These are phyloP conservation scores for Candida piceae DNA, from an alignment of 805 yeast genomes.

Conservation along the genomic window DNA sequence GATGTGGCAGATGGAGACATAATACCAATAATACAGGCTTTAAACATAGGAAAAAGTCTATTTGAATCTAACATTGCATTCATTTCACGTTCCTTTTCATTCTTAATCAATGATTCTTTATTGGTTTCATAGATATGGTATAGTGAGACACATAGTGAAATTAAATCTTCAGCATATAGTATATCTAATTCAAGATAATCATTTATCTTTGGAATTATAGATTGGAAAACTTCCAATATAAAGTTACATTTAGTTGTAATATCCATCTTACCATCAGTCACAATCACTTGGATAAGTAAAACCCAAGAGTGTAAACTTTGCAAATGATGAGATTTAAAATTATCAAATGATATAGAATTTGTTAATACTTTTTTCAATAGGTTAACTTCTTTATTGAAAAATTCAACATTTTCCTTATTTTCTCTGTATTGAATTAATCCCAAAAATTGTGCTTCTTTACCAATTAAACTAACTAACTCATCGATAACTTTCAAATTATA, in stretches of 20 bases:
- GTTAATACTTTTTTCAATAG: conserved; percentile 35
- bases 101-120: conserved; percentile 16
- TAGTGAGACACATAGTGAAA: conserved; percentile 68
- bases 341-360: conserved; percentile 41
- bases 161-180: conserved; percentile 66
- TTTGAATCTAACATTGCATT: conserved; percentile 36
- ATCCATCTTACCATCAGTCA: conserved; percentile 53
- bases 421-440: conserved; percentile 22
- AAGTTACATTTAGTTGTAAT: conserved; percentile 49
- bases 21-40: conserved; percentile 70
- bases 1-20: conserved; percentile 64
- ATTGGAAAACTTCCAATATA: conserved; percentile 71
- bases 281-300: conserved; percentile 66
- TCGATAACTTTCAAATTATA: conserved; percentile 42
- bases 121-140: conserved; percentile 58
- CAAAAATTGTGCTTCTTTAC: conserved; percentile 21
- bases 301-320: conserved; percentile 78
- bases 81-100: conserved; percentile 25
- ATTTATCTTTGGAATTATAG: conserved; percentile 68
- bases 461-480: conserved; percentile 19
- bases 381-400: conserved; percentile 21
- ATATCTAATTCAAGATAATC: conserved; percentile 67
- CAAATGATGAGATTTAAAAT: conserved; percentile 49
- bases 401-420: conserved; percentile 8
- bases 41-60: conserved; percentile 63